A percentile compares a stretch with the other conserved stretches of the same genome.
These are phyloP conservation scores for Fagopyrum tataricum DNA, from an alignment of 148 eudicot genomes.

Conservation along the genomic window DNA sequence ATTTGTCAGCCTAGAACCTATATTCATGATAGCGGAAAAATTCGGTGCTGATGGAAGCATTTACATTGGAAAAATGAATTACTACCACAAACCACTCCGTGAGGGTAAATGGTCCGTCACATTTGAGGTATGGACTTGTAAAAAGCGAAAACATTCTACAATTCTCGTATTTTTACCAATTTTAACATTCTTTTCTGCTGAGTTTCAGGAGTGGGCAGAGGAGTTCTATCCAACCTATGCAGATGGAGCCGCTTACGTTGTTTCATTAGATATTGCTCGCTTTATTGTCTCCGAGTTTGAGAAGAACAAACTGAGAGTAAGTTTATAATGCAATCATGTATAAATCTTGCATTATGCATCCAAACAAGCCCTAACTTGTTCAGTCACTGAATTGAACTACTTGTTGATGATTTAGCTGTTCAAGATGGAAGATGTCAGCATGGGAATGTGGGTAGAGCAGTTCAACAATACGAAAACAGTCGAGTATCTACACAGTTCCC, in stretches of 20 bases:
- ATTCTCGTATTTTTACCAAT: not conserved
- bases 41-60: conserved; percentile 48
- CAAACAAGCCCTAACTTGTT: not conserved
- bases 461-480: conserved; percentile 54
- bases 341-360: not conserved
- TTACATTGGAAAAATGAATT: conserved; percentile 82
- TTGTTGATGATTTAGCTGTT: conserved; percentile 46
- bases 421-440: conserved; percentile 97
- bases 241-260: conserved; percentile 91
- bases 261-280: conserved; percentile 74
- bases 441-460: conserved; percentile 97
- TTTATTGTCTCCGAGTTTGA: conserved; percentile 65
- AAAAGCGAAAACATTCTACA: not conserved
- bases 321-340: too few species aligned
- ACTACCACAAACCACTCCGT: conserved; percentile 78
- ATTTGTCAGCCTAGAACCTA: conserved; percentile 74
- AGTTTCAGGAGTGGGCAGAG: conserved; percentile 87
- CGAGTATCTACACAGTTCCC: conserved; percentile 66
- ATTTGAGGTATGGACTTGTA: conserved; percentile 56
- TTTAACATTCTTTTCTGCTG: not conserved
- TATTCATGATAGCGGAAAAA: conserved; percentile 52
- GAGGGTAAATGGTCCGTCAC: conserved; percentile 98
- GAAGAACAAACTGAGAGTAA: conserved; percentile 66
- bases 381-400: not conserved
- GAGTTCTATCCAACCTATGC: conserved; percentile 93